Percentiles rank a stretch among this genome's conserved stretches.
Evolutionary conservation across 257 asterid genomes (phyloP).

Genomic region (Solanum verrucosum): DNA sequence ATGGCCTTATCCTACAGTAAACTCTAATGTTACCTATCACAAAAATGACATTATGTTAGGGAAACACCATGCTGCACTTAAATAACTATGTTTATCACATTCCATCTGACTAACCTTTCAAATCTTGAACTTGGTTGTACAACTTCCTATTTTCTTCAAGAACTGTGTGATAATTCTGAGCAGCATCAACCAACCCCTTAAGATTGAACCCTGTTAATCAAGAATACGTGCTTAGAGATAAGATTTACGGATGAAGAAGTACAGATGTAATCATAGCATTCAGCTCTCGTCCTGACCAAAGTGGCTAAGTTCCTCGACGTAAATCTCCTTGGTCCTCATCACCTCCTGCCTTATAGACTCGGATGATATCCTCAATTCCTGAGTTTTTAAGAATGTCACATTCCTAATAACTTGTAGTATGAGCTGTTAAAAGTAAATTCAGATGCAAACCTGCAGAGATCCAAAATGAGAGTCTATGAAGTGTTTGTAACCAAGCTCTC

Average conservation of each 20-base stretch:
- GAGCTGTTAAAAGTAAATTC: not conserved
- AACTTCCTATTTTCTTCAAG: conserved; percentile 82
- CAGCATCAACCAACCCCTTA: conserved; percentile 66
- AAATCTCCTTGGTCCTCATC: conserved; percentile 41
- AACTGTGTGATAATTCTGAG: conserved; percentile 75
- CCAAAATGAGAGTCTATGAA: conserved; percentile 64
- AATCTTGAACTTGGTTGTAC: conserved; percentile 95
- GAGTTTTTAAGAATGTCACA: conserved; percentile 6
- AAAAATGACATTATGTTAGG: not conserved
- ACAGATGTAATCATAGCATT: conserved; percentile 1
- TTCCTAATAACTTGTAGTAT: not conserved
- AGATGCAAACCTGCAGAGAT: conserved; percentile 59
- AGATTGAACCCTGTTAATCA: conserved; percentile 53
- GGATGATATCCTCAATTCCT: conserved; percentile 69
- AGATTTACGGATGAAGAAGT: conserved; percentile 4
- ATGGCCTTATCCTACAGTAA: conserved; percentile 87
- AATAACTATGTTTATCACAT: not conserved
- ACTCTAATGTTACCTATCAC: conserved; percentile 82
- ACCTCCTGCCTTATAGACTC: conserved; percentile 74
- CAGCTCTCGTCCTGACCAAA: conserved; percentile 42
- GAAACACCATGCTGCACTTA: not conserved
- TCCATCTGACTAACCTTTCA: conserved; percentile 58
- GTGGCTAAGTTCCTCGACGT: conserved; percentile 50
- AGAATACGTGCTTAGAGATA: not conserved
- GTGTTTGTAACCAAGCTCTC: conserved; percentile 59